Evolutionary conservation across 169 alveolate species (phyloP), one percentile per base, ranked within the genome.

Genomic region (Plasmodium relictum): DNA sequence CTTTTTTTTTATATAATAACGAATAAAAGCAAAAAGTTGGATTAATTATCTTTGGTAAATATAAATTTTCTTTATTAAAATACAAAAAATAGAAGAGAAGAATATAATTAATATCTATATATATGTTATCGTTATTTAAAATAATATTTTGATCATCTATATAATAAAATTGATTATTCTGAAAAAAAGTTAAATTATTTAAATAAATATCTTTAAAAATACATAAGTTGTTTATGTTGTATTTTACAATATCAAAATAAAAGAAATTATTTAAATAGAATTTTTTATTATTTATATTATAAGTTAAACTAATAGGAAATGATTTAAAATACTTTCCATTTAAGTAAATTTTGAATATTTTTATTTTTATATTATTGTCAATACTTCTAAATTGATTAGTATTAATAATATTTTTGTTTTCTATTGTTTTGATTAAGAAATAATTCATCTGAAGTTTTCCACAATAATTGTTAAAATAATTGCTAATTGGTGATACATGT

Each of bases 261-360:
- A 54, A 37, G 48, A 68, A 24, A 37, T 83, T 59, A 48, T 83
- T 83, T 41, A 83, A 16, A 61, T 68, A 83, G 26, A 68, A 83
- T 16, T 39, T 37, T n/a, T 83, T 42, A 45, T 68, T 83, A 68
- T 37, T 68, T 83, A 83, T 48, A 52, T 83, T 83, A 45, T 83
- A 83, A 5, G 62, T 83, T 83, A 83, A 54, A 54, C 12, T 37
- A 22, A 83, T 59, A 7, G 91, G 91, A 37, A 83, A 14, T 3
- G 91, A 59, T 12, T 52, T 20, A 72, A 45, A 83, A 42, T 50
- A 68, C 44, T 83, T 83, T 45, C 91, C 91, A 83, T 83, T 83
- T 61, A 83, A 37, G 45, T 61, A 68, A 59, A 83, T 71, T 14
- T 48, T 83, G 14, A 83, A 22, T 20, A 20, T 50, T 42, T 68